Evolutionary conservation across 371 early-diverging fungal genomes (phyloP), one percentile per base, ranked within the genome.

Genomic region (Nematocida displodere): DNA sequence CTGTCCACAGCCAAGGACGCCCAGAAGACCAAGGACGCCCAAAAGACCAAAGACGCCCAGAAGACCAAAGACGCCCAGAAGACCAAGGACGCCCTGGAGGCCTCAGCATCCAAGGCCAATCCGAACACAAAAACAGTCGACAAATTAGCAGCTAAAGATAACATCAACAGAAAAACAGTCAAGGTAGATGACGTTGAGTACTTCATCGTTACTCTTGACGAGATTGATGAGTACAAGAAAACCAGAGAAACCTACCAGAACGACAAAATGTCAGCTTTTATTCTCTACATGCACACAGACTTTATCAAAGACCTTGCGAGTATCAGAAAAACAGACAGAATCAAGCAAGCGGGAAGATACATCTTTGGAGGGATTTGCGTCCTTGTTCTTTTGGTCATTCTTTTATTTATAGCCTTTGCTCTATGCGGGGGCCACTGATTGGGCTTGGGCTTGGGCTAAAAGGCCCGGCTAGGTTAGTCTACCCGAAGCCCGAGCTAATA

Each of bases 271-370:
- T 15, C 7, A 5, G 59, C 68, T 8, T 67, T 56, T 48, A 67
- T 67, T 29, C 34, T 67, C 7, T 67, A 67, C 36, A 58, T 67
- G 59, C 56, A 67, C 42, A 40, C 68, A 20, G 68, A 67, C 5
- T 67, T 67, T 39, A 31, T 54, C 2, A 24, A 20, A 20, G 68
- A 67, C 59, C 42, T 67, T 36, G 48, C 46, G 34, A 55, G 11
- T 5, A 17, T 58, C n/a, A 42, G 68, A 20, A 67, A 58, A 24
- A 55, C 22, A 52, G 26, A 24, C 13, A 66, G 31, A 5, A 5
- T 66, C 20, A 59, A 66, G 20, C 31, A 13, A 5, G 55, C 13
- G 26, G 29, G 26, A 11, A 28, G 7, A 20, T 24, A 11, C 24
- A 31, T 53, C 11, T 13, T 20, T 31, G 24, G 13, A 13, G 15